phyloP scores from a whole-genome alignment of 495 filamentous ascomycete genomes.

The Podospora fimiseda region DNA sequence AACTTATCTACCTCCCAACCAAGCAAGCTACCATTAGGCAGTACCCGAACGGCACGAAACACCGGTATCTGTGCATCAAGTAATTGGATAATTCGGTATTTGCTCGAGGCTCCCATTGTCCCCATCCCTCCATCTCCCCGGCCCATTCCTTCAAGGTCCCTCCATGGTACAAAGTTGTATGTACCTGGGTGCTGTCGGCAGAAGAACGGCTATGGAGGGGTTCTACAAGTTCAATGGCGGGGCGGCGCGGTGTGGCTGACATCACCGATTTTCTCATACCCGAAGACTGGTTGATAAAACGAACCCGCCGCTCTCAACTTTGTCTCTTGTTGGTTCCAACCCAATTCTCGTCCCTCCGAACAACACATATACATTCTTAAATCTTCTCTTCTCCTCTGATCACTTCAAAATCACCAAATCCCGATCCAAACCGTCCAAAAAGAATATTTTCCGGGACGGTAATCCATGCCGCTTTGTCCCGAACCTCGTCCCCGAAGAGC shows the following conservation, averaged over 20 bases:
- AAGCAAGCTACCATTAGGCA: not conserved
- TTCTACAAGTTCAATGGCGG: not conserved
- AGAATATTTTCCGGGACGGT: conserved; percentile 28
- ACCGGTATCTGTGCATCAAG: not conserved
- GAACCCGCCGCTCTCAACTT: not conserved
- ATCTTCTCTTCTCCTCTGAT: not conserved
- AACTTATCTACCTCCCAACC: not conserved
- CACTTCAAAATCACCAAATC: not conserved
- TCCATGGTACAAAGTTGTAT: no score
- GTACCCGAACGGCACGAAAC: conserved; percentile 3
- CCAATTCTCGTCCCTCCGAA: not conserved
- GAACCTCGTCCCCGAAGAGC: conserved; percentile 9
- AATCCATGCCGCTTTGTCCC: conserved; percentile 12
- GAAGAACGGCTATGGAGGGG: conserved; percentile 22
- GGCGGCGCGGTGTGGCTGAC: conserved; percentile 12
- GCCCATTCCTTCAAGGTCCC: no score
- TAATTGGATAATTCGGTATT: not conserved
- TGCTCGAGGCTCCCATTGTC: no score
- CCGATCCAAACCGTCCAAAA: not conserved
- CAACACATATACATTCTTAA: no score
- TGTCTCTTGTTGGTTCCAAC: not conserved
- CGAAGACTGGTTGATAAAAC: not conserved
- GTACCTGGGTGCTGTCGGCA: conserved; percentile 26
- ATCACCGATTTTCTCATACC: no score
- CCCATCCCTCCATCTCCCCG: conserved; percentile 2